Percentiles rank a stretch among this genome's conserved stretches.
Conservation (phyloP, 805 yeast genomes). For the Wickerhamiella shivajii region DNA sequence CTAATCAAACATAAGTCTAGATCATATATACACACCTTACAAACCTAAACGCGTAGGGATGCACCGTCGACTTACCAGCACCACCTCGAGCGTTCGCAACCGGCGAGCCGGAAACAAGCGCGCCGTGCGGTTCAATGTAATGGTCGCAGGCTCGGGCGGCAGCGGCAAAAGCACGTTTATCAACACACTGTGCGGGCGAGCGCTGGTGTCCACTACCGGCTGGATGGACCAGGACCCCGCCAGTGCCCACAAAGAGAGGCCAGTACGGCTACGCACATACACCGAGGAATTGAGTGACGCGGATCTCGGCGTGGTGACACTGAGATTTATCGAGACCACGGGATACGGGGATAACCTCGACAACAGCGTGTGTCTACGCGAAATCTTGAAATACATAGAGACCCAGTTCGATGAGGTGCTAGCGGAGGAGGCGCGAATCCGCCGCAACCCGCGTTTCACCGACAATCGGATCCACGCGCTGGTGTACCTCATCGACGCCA, state of each 20-base stretch:
- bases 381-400: conserved; percentile 48
- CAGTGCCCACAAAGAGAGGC: conserved; percentile 19
- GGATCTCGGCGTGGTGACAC: conserved; percentile 20
- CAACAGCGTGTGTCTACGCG: conserved; percentile 35
- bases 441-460: conserved; percentile 52
- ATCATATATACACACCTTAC: too few relatives aligned
- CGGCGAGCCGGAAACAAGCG: conserved; percentile 32
- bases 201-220: conserved; percentile 36
- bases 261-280: conserved; percentile 17
- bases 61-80: conserved; percentile 8
- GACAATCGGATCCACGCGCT: conserved; percentile 70
- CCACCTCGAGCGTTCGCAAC: conserved; percentile 7
- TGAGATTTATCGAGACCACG: conserved; percentile 55
- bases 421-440: conserved; percentile 60
- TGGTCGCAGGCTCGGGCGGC: conserved; percentile 85
- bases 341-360: conserved; percentile 69
- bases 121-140: conserved; percentile 69
- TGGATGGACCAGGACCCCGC: conserved; percentile 18
- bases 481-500: conserved; percentile 59
- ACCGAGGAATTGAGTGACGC: conserved; percentile 18
- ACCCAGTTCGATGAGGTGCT: conserved; percentile 58
- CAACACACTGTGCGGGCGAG: conserved; percentile 75
- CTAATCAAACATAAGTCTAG: too few relatives aligned
- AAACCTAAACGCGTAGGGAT: too few relatives aligned
- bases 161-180: conserved; percentile 85